These are phyloP conservation scores for Leishmania tarentolae DNA, from an alignment of 208 protist genomes.

Conservation along the genomic window DNA sequence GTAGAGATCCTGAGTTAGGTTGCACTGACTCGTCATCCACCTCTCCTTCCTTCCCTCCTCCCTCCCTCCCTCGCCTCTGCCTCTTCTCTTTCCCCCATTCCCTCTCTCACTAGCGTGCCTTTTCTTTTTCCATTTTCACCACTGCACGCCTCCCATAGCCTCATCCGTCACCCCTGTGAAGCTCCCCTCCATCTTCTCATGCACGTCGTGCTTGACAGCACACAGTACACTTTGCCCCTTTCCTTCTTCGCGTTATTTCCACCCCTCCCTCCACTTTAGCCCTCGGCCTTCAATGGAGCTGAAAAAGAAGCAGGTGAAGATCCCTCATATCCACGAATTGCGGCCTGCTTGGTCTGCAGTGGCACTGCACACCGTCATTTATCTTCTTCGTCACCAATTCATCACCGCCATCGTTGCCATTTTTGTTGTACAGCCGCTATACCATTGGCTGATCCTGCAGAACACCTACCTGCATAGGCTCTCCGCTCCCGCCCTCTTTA, in stretches of 20 bases:
- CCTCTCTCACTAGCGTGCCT: background rate
- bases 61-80: too few relatives aligned
- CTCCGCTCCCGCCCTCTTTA: slow-evolving; percentile 21
- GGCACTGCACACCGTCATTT: slow-evolving; percentile 22
- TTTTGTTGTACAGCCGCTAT: slow-evolving; percentile 42
- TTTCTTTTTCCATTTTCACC: background rate
- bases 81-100: background rate
- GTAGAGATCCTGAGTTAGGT: background rate
- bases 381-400: slow-evolving; percentile 35
- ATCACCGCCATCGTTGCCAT: slow-evolving; percentile 27
- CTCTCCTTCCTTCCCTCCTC: background rate
- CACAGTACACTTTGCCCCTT: background rate
- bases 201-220: background rate
- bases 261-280: background rate
- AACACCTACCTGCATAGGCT: slow-evolving; percentile 19
- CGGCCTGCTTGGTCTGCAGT: slow-evolving; percentile 24
- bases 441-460: slow-evolving; percentile 24
- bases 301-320: slow-evolving; percentile 16
- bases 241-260: background rate
- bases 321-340: slow-evolving; percentile 29
- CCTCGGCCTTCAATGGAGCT: background rate
- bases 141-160: background rate
- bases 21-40: background rate
- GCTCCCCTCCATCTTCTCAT: background rate
- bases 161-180: background rate